Base-by-base conservation (phyloP, 495 filamentous ascomycete species). In the Baudoinia panamericana region DNA sequence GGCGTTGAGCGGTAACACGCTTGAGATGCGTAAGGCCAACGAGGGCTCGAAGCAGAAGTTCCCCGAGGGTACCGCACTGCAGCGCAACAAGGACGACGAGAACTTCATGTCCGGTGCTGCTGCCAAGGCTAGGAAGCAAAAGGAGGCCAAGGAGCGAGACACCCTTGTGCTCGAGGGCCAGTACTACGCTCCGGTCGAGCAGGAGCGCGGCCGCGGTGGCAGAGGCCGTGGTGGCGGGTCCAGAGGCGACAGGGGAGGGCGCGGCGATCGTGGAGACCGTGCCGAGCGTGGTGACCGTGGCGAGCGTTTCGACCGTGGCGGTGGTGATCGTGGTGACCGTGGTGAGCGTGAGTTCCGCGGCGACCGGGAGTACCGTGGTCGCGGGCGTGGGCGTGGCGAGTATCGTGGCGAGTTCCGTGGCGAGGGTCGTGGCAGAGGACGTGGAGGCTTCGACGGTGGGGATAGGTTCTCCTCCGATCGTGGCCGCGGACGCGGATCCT, bases 31-130 rank as follows among this genome's bases (percentile, higher is more conserved):
- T 63, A 74, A 86, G 65, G 71, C 90, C 56, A 95, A 94, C 68
- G 87, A 93, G 67, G 90, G 85, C 54, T 80, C 82, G 63, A 87
- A 50, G 42, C 40, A 88, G 72, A 93, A 95, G 72, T 93, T 84
- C 82, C 80, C 81, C 48, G 67, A 72, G 43, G 84, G 85, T 56
- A 87, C 84, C 67, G 69, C 82, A 44, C 58, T 95, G 43, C 57
- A 64, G 60, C 80, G 78, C 57, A 73, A 76, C 31, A 73, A 85
- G 36, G 69, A 73, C 19, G 76, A 81, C 44, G 78, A 80, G 28
- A 69, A 70, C 43, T 94, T 80, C 70, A 75, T 95, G 58, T 64
- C 78, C 55, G 83, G 71, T 52, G 63, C 69, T 43, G 71, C 68
- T 33, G 80, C 80, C 60, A 95, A 93, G 76, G 63, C 72, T 57